Evolutionary conservation across 164 flowering plant species (phyloP).

Genomic region (Nymphaea thermarum): DNA sequence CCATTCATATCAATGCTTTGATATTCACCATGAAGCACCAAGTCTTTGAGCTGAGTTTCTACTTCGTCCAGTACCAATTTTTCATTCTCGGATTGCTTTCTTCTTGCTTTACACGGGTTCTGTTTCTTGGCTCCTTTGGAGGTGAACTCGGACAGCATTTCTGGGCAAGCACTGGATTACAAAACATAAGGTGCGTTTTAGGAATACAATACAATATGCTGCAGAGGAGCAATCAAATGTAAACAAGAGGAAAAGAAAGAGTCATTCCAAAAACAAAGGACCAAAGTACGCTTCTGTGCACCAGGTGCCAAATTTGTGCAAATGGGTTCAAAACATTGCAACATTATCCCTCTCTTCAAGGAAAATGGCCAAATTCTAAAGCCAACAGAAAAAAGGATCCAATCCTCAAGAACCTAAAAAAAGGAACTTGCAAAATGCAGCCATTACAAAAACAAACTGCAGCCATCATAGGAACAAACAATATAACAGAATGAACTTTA

Average conservation of each 20-base stretch:
- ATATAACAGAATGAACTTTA: too few relatives aligned
- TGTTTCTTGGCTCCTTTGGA: slow-evolving; percentile 45
- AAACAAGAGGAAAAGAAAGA: not conserved
- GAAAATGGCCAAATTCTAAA: too few relatives aligned
- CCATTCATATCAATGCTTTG: not conserved
- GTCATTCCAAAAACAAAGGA: not conserved
- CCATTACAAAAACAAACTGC: too few relatives aligned
- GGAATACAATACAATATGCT: not conserved
- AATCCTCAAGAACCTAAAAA: too few relatives aligned
- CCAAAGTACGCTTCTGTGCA: not conserved
- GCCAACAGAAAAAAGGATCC: too few relatives aligned
- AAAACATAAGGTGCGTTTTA: not conserved
- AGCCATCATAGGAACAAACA: too few relatives aligned
- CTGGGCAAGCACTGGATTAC: slow-evolving; percentile 72
- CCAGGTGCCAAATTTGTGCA: too few relatives aligned
- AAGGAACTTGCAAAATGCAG: too few relatives aligned
- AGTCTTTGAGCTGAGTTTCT: not conserved
- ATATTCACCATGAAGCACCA: not conserved
- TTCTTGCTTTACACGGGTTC: slow-evolving; percentile 8
- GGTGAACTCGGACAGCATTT: slow-evolving; percentile 61
- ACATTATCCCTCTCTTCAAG: too few relatives aligned
- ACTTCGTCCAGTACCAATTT: not conserved
- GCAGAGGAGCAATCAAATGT: not conserved
- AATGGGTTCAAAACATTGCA: too few relatives aligned
- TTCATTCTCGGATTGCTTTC: not conserved